Conservation (phyloP, 139 green algal genomes). For the Micromonas commoda region DNA sequence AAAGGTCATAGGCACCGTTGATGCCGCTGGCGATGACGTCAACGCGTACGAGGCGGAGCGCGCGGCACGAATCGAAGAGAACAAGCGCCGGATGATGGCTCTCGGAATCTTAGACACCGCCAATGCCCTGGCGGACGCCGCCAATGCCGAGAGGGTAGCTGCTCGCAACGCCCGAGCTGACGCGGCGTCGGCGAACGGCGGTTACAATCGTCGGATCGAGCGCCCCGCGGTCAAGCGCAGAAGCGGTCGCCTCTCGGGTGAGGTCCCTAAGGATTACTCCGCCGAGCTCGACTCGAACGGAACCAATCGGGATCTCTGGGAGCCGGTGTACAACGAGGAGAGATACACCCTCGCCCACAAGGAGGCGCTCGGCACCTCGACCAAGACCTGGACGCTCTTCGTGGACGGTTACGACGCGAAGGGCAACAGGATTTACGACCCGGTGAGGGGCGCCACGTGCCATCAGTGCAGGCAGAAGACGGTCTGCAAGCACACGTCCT, state of each 20-base stretch:
- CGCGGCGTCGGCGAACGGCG: background rate
- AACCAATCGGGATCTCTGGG: background rate
- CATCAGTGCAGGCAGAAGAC: constrained; percentile 67
- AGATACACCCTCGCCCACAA: constrained; percentile 19
- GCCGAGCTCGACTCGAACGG: background rate
- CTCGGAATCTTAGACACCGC: background rate
- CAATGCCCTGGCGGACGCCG: background rate
- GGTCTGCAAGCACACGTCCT: constrained; percentile 44
- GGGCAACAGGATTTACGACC: constrained; percentile 51
- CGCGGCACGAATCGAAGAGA: background rate
- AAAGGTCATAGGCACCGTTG: background rate
- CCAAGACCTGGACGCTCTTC: constrained; percentile 39
- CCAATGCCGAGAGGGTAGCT: background rate
- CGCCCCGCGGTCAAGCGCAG: background rate
- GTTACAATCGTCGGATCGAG: background rate
- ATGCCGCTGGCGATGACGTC: background rate
- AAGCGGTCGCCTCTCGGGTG: background rate
- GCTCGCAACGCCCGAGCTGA: background rate
- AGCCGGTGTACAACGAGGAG: constrained; percentile 21
- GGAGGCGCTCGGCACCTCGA: background rate
- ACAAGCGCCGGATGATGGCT: background rate
- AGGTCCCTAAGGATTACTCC: background rate
- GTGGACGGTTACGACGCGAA: constrained; percentile 20
- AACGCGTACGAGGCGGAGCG: constrained; percentile 17
- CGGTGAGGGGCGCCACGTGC: constrained; percentile 50